Percentiles rank a stretch among this genome's conserved stretches.
Evolutionary conservation across 805 yeast genomes (phyloP).

Genomic region (Ogataea pini): DNA sequence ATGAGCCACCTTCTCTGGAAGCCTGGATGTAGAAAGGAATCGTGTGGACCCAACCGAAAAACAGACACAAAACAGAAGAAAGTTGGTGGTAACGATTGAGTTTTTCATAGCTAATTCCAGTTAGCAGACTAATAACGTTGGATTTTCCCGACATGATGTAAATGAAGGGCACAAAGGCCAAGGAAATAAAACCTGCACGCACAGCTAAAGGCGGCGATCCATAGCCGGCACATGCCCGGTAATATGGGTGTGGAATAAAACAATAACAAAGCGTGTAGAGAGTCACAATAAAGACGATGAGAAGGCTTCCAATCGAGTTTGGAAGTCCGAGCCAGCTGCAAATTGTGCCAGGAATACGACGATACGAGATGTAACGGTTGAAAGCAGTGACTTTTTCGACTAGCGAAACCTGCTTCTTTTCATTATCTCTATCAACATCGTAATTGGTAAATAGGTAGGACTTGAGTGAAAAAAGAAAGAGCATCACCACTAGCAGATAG

Average conservation of each 20-base stretch:
- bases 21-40: slow-evolving; percentile 51
- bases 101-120: slow-evolving; percentile 59
- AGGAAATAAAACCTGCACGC: slow-evolving; percentile 52
- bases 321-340: slow-evolving; percentile 41
- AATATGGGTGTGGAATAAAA: slow-evolving; percentile 50
- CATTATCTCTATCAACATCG: slow-evolving; percentile 20
- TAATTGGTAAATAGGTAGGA: slow-evolving; percentile 16
- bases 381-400: slow-evolving; percentile 31
- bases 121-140: slow-evolving; percentile 47
- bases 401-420: slow-evolving; percentile 2
- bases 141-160: slow-evolving; percentile 53
- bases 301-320: slow-evolving; percentile 38
- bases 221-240: slow-evolving; percentile 52
- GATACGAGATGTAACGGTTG: slow-evolving; percentile 35
- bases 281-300: slow-evolving; percentile 35
- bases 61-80: slow-evolving; percentile 42
- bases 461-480: slow-evolving; percentile 39
- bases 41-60: slow-evolving; percentile 50
- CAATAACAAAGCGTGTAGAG: slow-evolving; percentile 37
- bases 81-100: slow-evolving; percentile 53
- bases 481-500: slow-evolving; percentile 42
- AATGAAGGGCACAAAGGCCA: slow-evolving; percentile 52
- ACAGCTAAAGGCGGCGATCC: slow-evolving; percentile 62
- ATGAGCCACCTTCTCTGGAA: slow-evolving; percentile 49
- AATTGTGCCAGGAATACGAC: slow-evolving; percentile 33